phyloP scores from a whole-genome alignment of 306 rosid genomes.

The Prunus mume region DNA sequence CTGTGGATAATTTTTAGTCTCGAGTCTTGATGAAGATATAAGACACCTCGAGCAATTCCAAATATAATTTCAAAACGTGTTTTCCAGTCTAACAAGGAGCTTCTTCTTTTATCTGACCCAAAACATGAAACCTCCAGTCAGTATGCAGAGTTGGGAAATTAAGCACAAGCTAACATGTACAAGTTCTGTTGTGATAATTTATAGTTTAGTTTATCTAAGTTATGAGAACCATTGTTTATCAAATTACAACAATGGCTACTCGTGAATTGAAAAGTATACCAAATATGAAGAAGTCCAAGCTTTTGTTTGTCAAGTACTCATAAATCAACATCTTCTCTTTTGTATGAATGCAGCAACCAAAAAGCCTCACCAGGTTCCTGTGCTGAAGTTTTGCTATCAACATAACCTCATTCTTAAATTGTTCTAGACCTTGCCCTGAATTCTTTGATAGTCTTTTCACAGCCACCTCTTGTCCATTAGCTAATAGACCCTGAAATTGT shows the following conservation, averaged over 20 bases:
- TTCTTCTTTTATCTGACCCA: slow-evolving; percentile 29
- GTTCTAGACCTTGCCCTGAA: slow-evolving; percentile 51
- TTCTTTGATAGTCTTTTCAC: slow-evolving; percentile 49
- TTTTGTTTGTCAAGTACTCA: slow-evolving; percentile 54
- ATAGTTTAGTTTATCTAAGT: neutral
- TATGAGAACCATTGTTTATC: neutral
- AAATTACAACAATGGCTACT: neutral
- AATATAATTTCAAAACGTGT: slow-evolving; percentile 33
- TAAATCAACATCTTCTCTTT: slow-evolving; percentile 55
- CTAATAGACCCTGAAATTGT: neutral
- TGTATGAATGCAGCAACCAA: slow-evolving; percentile 47
- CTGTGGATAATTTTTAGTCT: slow-evolving; percentile 52
- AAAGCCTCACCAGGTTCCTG: slow-evolving; percentile 52
- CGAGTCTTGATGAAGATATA: slow-evolving; percentile 63
- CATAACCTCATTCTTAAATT: slow-evolving; percentile 51
- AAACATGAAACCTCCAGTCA: neutral
- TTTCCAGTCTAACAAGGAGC: slow-evolving; percentile 35
- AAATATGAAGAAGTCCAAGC: slow-evolving; percentile 49
- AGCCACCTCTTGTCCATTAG: slow-evolving; percentile 21
- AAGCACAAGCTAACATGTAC: neutral
- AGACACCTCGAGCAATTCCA: slow-evolving; percentile 47
- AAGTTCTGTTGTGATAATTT: neutral
- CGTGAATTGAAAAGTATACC: slow-evolving; percentile 24
- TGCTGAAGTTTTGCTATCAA: slow-evolving; percentile 63
- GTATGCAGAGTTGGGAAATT: neutral